Conservation (phyloP, 306 rosid species). For the Castanopsis chinensis region DNA sequence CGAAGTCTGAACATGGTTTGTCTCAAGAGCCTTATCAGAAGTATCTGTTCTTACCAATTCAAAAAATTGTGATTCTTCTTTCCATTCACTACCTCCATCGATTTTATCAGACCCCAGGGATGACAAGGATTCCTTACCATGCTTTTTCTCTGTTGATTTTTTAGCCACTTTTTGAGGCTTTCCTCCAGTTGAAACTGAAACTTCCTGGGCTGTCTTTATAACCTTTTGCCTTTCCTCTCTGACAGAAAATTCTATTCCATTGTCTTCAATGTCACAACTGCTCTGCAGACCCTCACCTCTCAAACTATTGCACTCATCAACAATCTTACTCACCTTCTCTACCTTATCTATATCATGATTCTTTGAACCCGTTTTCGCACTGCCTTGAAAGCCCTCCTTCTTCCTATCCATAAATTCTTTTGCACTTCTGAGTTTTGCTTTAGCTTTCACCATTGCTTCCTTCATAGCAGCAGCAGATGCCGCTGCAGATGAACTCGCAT, state of each 20-base stretch:
- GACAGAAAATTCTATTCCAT: conserved; percentile 29
- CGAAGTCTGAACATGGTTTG: conserved; percentile 32
- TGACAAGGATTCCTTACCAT: conserved; percentile 42
- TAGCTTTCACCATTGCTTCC: conserved; percentile 61
- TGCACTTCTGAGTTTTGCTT: conserved; percentile 54
- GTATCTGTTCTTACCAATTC: conserved; percentile 77
- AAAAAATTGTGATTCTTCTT: conserved; percentile 74
- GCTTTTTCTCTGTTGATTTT: conserved; percentile 32
- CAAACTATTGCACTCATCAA: conserved; percentile 32
- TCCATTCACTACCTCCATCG: conserved; percentile 59
- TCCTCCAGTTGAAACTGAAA: conserved; percentile 34
- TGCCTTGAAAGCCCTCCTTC: conserved; percentile 47
- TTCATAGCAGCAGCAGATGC: conserved; percentile 66
- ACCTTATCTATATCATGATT: conserved; percentile 41
- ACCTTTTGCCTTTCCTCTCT: conserved; percentile 55
- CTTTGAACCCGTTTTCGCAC: conserved; percentile 30
- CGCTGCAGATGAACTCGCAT: conserved; percentile 75
- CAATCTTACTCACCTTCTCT: conserved; percentile 29
- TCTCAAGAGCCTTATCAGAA: conserved; percentile 40
- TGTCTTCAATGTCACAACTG: conserved; percentile 33
- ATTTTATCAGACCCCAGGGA: conserved; percentile 49
- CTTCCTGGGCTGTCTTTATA: conserved; percentile 39
- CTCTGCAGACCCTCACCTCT: conserved; percentile 39
- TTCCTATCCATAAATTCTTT: conserved; percentile 64
- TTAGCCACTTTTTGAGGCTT: conserved; percentile 25